phyloP scores from a whole-genome alignment of 2,329 filamentous ascomycete species.

The Colletotrichum endophyticum region DNA sequence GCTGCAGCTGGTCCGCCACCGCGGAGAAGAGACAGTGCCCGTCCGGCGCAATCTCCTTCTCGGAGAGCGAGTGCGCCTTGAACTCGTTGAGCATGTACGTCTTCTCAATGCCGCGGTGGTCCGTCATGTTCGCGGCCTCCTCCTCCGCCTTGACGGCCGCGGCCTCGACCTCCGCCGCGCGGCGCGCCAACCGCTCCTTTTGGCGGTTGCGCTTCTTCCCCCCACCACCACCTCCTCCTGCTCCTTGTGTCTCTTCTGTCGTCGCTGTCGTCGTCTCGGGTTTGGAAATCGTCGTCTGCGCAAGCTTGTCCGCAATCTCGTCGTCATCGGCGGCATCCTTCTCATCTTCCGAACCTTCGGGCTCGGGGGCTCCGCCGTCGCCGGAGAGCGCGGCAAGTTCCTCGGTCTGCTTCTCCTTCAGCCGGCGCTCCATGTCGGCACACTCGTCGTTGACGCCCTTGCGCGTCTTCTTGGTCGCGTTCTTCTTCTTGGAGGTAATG shows the following conservation, averaged over 20 bases:
- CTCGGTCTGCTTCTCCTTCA: slow-evolving; percentile 69
- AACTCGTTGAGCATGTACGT: slow-evolving; percentile 74
- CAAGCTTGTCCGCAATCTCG: slow-evolving; percentile 25
- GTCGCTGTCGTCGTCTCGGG: background rate
- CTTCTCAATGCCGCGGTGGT: slow-evolving; percentile 74
- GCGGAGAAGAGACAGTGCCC: slow-evolving; percentile 96
- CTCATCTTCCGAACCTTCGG: slow-evolving; percentile 18
- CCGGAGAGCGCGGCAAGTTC: slow-evolving; percentile 57
- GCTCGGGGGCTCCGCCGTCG: slow-evolving; percentile 2
- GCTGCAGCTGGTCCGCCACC: slow-evolving; percentile 80
- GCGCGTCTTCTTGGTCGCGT: slow-evolving; percentile 85
- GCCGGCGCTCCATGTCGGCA: slow-evolving; percentile 68
- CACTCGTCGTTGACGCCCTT: slow-evolving; percentile 81
- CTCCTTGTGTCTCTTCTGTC: background rate
- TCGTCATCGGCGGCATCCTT: slow-evolving; percentile 24
- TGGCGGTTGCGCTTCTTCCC: slow-evolving; percentile 85
- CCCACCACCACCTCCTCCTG: slow-evolving; percentile 21
- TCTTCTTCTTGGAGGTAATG: slow-evolving; percentile 95
- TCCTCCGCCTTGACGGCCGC: slow-evolving; percentile 69
- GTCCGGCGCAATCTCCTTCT: slow-evolving; percentile 85
- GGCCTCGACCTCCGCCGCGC: slow-evolving; percentile 83
- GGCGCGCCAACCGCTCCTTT: slow-evolving; percentile 87
- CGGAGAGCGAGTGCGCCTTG: slow-evolving; percentile 64
- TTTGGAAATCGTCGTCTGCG: background rate
- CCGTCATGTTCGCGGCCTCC: slow-evolving; percentile 77